Conservation (phyloP, 352 stramenopile species). For the Globisporangium barbulae region DNA sequence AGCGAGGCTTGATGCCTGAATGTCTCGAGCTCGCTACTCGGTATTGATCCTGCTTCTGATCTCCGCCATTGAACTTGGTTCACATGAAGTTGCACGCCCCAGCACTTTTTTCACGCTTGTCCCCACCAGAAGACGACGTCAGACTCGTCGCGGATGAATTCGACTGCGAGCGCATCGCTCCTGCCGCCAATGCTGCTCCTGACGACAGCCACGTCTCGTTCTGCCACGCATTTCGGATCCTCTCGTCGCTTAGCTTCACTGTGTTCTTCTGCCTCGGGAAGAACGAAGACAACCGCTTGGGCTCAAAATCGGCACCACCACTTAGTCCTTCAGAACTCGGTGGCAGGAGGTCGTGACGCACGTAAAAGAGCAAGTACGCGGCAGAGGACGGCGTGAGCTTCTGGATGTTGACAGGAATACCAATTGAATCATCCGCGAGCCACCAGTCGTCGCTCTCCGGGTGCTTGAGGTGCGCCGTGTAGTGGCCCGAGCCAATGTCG, state of each 20-base stretch:
- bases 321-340: background rate
- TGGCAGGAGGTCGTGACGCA: slow-evolving; percentile 38
- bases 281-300: slow-evolving; percentile 6
- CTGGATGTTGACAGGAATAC: slow-evolving; percentile 15
- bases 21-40: too few relatives aligned
- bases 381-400: slow-evolving; percentile 39
- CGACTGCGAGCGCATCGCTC: background rate
- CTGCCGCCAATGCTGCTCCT: background rate
- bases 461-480: slow-evolving; percentile 66
- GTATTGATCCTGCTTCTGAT: too few relatives aligned
- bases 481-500: slow-evolving; percentile 92
- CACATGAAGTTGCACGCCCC: slow-evolving; percentile 17
- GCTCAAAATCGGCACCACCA: background rate
- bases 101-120: background rate
- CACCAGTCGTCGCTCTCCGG: slow-evolving; percentile 76
- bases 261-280: slow-evolving; percentile 10
- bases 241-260: slow-evolving; percentile 5
- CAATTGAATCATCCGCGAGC: slow-evolving; percentile 90
- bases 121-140: background rate
- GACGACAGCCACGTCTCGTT: background rate
- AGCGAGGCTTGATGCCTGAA: too few relatives aligned
- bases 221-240: slow-evolving; percentile 5
- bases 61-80: background rate
- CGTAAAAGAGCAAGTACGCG: slow-evolving; percentile 76
- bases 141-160: background rate